phyloP scores from a whole-genome alignment of 768 basidiomycete species.

The Udeniomyces megalosporus region DNA sequence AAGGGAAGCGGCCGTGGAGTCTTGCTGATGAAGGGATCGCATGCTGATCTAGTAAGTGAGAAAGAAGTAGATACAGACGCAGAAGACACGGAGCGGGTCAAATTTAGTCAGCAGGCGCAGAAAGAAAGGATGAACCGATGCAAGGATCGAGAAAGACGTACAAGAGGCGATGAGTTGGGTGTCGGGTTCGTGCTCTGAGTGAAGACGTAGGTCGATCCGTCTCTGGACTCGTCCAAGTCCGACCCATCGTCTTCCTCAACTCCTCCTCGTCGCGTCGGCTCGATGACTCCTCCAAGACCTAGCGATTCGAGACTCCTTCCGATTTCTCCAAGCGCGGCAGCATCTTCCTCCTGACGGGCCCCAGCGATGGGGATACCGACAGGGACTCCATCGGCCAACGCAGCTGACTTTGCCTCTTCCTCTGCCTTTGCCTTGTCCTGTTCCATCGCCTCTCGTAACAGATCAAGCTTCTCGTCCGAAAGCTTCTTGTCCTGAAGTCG shows the following conservation, averaged over 20 bases:
- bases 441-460: not conserved
- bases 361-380: too few species aligned
- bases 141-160: slow-evolving; percentile 4
- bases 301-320: not conserved
- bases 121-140: not conserved
- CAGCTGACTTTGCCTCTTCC: too few species aligned
- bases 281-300: not conserved
- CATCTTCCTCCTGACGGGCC: too few species aligned
- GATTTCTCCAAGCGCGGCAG: not conserved
- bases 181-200: slow-evolving; percentile 15
- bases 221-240: too few species aligned
- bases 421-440: not conserved
- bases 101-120: not conserved
- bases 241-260: not conserved
- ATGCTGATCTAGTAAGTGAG: slow-evolving; percentile 1
- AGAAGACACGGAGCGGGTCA: not conserved
- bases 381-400: too few species aligned
- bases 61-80: not conserved
- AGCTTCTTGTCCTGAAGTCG: not conserved
- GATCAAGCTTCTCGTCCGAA: not conserved
- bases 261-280: not conserved
- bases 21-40: slow-evolving; percentile 2
- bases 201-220: not conserved
- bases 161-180: slow-evolving; percentile 11
- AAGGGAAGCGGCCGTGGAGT: slow-evolving; percentile 11